A percentile compares a stretch with the other conserved stretches of the same genome.
Conservation (phyloP, 2,329 filamentous ascomycete genomes). For the Magnaporthiopsis incrustans region DNA sequence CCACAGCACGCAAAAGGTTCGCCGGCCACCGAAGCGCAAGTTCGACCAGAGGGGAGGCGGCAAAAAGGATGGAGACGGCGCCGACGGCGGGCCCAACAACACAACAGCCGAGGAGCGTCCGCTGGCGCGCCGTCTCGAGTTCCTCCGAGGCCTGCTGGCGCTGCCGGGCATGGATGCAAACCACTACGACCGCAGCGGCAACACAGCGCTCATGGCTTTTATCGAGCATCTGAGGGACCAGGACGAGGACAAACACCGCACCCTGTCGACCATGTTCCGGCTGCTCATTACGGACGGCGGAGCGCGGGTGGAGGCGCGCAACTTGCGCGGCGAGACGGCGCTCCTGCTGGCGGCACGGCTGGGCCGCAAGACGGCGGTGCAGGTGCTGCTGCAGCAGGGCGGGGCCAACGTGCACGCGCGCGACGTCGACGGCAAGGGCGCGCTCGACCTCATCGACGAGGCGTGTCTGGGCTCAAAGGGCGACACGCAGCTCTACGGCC, state of each 20-base stretch:
- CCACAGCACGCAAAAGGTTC: slow-evolving; percentile 19
- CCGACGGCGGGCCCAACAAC: slow-evolving; percentile 8
- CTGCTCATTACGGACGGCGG: slow-evolving; percentile 31
- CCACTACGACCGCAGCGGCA: slow-evolving; percentile 42
- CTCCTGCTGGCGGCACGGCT: slow-evolving; percentile 45
- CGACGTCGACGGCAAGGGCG: slow-evolving; percentile 22
- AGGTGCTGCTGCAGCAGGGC: slow-evolving; percentile 29
- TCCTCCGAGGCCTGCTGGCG: slow-evolving; percentile 21
- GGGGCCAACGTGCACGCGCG: slow-evolving; percentile 23
- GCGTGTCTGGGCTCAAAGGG: slow-evolving; percentile 12
- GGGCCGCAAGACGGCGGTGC: slow-evolving; percentile 44
- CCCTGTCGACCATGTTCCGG: slow-evolving; percentile 36
- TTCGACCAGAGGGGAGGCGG: slow-evolving; percentile 22
- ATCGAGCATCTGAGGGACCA: slow-evolving; percentile 40
- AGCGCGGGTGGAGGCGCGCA: slow-evolving; percentile 41
- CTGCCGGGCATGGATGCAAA: slow-evolving; percentile 39
- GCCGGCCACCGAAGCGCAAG: slow-evolving; percentile 29
- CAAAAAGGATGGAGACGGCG: slow-evolving; percentile 14
- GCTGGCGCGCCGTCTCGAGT: slow-evolving; percentile 18
- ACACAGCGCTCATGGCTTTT: slow-evolving; percentile 50
- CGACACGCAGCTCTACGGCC: slow-evolving; percentile 22
- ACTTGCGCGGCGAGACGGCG: slow-evolving; percentile 46
- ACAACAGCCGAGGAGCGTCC: slow-evolving; percentile 8
- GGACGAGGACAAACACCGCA: slow-evolving; percentile 37
- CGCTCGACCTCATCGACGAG: slow-evolving; percentile 22